Conservation (phyloP, 2,329 filamentous ascomycete species). For the Fusarium pseudonygamai region DNA sequence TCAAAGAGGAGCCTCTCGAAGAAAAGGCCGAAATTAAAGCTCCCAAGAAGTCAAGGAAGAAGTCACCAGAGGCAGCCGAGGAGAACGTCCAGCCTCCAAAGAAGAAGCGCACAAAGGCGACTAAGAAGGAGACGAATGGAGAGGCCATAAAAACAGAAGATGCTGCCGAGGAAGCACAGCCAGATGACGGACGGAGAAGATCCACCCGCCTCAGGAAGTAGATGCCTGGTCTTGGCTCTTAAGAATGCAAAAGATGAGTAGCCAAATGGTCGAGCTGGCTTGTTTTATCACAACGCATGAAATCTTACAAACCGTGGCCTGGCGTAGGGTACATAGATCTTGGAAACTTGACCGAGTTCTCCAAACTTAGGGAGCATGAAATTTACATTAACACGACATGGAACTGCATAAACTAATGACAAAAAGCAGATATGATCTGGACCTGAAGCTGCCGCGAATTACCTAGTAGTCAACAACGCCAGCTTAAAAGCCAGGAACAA, state of each 20-base stretch:
- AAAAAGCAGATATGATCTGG: neutral
- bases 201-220: conserved; percentile 39
- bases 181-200: conserved; percentile 33
- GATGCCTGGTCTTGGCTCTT: neutral
- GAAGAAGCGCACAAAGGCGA: conserved; percentile 37
- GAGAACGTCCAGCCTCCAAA: conserved; percentile 36
- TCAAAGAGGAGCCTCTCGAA: conserved; percentile 55
- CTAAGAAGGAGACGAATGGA: conserved; percentile 41
- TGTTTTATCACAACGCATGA: neutral
- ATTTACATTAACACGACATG: neutral
- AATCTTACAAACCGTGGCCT: neutral
- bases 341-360: neutral
- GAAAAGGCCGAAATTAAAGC: conserved; percentile 37
- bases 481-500: neutral
- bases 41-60: conserved; percentile 42
- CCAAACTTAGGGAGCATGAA: neutral
- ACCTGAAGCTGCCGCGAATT: neutral
- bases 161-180: conserved; percentile 5
- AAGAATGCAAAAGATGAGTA: neutral
- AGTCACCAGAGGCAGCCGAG: conserved; percentile 29
- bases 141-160: conserved; percentile 26
- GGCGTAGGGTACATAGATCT: neutral
- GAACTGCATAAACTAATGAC: neutral
- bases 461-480: neutral
- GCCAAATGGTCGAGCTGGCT: neutral